Evolutionary conservation across 352 stramenopile species (phyloP).

Genomic region (Pythium brassicae): DNA sequence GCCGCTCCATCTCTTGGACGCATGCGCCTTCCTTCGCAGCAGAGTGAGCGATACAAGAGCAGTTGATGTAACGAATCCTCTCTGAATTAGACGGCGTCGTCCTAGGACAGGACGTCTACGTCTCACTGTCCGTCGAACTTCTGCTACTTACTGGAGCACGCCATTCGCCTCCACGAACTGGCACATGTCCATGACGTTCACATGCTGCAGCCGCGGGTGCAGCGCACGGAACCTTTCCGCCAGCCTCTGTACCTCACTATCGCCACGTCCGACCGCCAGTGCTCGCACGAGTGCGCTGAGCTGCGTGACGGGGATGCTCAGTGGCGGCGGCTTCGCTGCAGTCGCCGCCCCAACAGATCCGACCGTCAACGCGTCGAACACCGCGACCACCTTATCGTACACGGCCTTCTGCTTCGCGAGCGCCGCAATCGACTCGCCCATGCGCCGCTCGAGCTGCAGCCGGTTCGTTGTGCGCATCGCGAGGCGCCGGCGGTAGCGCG

Average conservation of each 20-base stretch:
- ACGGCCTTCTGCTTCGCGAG: constrained; percentile 38
- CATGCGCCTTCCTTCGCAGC: too few relatives aligned
- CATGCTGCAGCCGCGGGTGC: constrained; percentile 33
- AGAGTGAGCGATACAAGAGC: too few relatives aligned
- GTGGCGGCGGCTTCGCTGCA: constrained; percentile 8
- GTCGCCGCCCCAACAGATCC: background rate
- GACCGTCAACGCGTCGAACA: constrained; percentile 31
- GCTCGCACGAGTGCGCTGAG: constrained; percentile 37
- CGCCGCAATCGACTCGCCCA: constrained; percentile 41
- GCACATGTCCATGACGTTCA: constrained; percentile 67
- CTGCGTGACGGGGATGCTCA: constrained; percentile 37
- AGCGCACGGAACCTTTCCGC: constrained; percentile 29
- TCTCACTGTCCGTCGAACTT: too few relatives aligned
- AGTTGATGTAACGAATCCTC: too few relatives aligned
- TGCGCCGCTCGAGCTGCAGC: constrained; percentile 39
- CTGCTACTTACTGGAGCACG: background rate
- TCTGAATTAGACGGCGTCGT: too few relatives aligned
- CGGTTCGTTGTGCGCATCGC: constrained; percentile 48
- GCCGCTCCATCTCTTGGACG: too few relatives aligned
- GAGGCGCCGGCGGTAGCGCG: constrained; percentile 51
- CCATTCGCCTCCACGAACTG: constrained; percentile 35
- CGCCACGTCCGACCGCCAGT: constrained; percentile 29
- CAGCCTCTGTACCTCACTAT: constrained; percentile 22
- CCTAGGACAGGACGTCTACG: too few relatives aligned
- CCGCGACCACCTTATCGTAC: constrained; percentile 35